Conservation (phyloP, 2,329 filamentous ascomycete species). For the Orbilia brochopaga region DNA sequence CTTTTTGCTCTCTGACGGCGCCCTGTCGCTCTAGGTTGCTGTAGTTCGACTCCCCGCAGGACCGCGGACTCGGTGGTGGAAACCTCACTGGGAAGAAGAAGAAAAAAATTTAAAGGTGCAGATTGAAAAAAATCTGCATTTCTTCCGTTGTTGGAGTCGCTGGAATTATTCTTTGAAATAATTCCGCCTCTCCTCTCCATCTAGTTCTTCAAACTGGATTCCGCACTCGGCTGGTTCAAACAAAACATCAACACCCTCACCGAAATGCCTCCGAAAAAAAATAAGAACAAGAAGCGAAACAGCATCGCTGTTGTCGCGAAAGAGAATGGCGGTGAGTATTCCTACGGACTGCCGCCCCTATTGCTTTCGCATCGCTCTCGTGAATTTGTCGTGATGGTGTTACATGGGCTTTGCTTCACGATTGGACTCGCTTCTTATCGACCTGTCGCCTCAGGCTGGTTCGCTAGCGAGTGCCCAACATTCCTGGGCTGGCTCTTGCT, state of each 20-base stretch:
- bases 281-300: conserved; percentile 41
- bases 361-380: not conserved
- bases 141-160: conserved; percentile 29
- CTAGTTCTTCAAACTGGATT: conserved; percentile 45
- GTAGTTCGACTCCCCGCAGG: conserved; percentile 39
- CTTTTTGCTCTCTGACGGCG: conserved; percentile 35
- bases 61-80: conserved; percentile 28
- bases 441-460: conserved; percentile 13
- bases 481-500: conserved; percentile 24
- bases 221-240: conserved; percentile 48
- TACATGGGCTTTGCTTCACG: not conserved
- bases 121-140: conserved; percentile 9
- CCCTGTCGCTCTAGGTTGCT: conserved; percentile 10
- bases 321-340: conserved; percentile 47
- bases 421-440: conserved; percentile 14
- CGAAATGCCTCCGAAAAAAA: conserved; percentile 45
- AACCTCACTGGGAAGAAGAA: conserved; percentile 9
- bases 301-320: conserved; percentile 34
- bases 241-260: conserved; percentile 39
- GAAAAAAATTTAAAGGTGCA: conserved; percentile 21
- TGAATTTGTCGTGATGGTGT: conserved; percentile 8
- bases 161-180: conserved; percentile 50
- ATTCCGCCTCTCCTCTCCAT: conserved; percentile 43
- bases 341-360: not conserved
- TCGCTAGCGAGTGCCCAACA: conserved; percentile 27